Evolutionary conservation across 768 basidiomycete genomes (phyloP), one percentile per base, ranked within the genome.

Genomic region (Termitomyces sp.): DNA sequence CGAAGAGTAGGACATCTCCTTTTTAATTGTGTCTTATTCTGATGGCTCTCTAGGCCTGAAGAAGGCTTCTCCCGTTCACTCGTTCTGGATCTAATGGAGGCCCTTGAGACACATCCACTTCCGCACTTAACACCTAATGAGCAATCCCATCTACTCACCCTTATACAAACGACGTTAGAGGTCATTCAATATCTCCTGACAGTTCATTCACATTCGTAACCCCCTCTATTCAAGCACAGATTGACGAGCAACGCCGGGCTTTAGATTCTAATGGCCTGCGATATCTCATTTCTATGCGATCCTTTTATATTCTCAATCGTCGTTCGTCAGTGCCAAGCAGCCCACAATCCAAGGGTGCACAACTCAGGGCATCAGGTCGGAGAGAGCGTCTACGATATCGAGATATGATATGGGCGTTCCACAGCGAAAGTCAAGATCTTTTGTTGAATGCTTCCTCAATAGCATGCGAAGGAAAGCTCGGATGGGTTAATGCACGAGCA

Each of bases 351-450:
- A 74, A 69, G 2, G 75, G 69, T 34, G 61, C 68, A 1, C 66
- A 75, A 14, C 74, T 75, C n/a, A 72, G 73, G 35, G 73, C 72
- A 59, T 79, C 81, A 40, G 84, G 79, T 28, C 78, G 82, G 63
- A 75, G 91, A 63, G 84, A 88, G 65, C 81, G 92, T n/a, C 77
- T 96, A 46, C 84, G 91, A 21, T 94, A 89, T 70, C 84, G 97
- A 34, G 96, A 99, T 69, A 92, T 98, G 75, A 79, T 98, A 27
- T 99, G 96, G 95, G 96, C 95, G 0, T 95, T 89, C 67, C 90
- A 97, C 63, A 97, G 94, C 66, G 94, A 97, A 70, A 91, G 86
- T 65, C 94, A 99, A 64, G 92, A 89, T 17, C 69, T 98, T 44
- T 70, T 99, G 5, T 69, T 97, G 52, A 74, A 78, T 27, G 84